phyloP scores from a whole-genome alignment of 2,329 filamentous ascomycete genomes.

The Talaromyces sp. region DNA sequence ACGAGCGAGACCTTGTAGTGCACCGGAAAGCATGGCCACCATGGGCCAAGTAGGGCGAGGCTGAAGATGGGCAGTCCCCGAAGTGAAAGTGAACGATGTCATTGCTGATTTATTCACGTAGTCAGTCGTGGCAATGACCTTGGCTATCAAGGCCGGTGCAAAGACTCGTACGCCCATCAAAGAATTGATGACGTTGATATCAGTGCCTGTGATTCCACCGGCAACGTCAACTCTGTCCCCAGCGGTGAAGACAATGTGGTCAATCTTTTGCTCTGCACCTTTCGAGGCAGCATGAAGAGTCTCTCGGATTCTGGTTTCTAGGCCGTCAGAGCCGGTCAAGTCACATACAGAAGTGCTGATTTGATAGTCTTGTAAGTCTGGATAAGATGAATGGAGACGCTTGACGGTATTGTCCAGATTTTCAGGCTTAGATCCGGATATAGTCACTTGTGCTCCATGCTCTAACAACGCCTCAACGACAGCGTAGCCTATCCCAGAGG shows the following conservation, averaged over 20 bases:
- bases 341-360: constrained; percentile 35
- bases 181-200: constrained; percentile 20
- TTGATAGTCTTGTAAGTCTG: constrained; percentile 39
- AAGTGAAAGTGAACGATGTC: constrained; percentile 56
- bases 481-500: constrained; percentile 52
- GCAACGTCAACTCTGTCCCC: constrained; percentile 45
- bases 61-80: constrained; percentile 45
- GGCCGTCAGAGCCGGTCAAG: not conserved
- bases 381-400: constrained; percentile 44
- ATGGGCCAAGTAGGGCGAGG: constrained; percentile 33
- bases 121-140: constrained; percentile 39
- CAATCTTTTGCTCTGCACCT: constrained; percentile 30
- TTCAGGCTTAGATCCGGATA: constrained; percentile 46
- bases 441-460: constrained; percentile 47
- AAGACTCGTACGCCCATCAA: constrained; percentile 33
- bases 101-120: constrained; percentile 44
- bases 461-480: constrained; percentile 53
- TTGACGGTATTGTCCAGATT: constrained; percentile 42
- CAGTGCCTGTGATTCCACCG: constrained; percentile 29
- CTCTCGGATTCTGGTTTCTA: constrained; percentile 13
- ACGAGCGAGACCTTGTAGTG: constrained; percentile 26
- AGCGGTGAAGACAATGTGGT: constrained; percentile 60
- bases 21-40: constrained; percentile 26
- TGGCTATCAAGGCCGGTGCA: constrained; percentile 50
- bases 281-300: constrained; percentile 4